Conservation (phyloP, 768 basidiomycete species). For the Butyriboletus loyo region DNA sequence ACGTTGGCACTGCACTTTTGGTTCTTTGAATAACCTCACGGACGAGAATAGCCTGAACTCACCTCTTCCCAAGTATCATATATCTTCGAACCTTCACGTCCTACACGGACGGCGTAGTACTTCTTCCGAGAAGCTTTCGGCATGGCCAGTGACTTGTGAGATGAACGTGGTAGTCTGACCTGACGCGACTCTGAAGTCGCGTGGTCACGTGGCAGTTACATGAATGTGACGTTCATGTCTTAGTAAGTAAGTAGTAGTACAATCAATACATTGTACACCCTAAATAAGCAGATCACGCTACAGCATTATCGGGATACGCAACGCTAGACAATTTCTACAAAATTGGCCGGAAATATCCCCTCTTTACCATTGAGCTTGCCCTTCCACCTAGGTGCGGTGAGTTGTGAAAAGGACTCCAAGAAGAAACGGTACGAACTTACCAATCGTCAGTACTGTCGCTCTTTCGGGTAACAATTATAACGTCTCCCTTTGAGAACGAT, state of each 20-base stretch:
- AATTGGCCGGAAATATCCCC: conserved; percentile 82
- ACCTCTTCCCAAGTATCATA: conserved; percentile 64
- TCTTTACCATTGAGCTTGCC: conserved; percentile 58
- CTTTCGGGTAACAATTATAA: conserved; percentile 66
- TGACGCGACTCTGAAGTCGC: neutral
- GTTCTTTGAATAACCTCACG: neutral
- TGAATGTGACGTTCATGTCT: neutral
- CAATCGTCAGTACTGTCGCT: conserved; percentile 74
- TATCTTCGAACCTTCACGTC: conserved; percentile 55
- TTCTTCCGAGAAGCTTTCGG: conserved; percentile 36
- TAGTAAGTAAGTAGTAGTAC: too few species aligned
- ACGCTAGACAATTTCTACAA: conserved; percentile 59
- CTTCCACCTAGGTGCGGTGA: conserved; percentile 57
- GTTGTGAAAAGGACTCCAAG: neutral
- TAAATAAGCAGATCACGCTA: neutral
- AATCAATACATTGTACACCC: conserved; percentile 4
- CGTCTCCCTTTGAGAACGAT: conserved; percentile 72
- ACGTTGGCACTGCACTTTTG: conserved; percentile 49
- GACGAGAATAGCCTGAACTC: conserved; percentile 10
- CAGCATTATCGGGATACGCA: neutral
- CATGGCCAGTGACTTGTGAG: conserved; percentile 15
- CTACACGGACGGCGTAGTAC: conserved; percentile 60
- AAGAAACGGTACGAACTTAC: conserved; percentile 35
- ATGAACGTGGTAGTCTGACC: neutral
- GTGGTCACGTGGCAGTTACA: neutral